Base-by-base conservation (phyloP, 2,329 filamentous ascomycete species). In the Clarireedia homoeocarpa region DNA sequence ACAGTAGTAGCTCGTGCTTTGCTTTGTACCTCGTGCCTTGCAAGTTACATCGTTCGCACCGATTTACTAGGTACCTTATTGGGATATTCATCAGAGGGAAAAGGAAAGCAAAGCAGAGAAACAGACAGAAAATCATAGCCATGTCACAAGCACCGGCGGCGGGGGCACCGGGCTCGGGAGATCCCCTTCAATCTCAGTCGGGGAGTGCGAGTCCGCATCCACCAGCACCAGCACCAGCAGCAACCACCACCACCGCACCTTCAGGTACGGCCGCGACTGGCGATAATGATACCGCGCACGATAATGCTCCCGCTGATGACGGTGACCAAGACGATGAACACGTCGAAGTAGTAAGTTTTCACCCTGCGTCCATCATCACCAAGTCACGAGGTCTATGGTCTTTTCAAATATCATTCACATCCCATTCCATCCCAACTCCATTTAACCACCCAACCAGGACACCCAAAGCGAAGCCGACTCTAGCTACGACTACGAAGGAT, bases 381-480 rank as follows among this genome's bases (percentile, higher is more conserved):
- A 17, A 44, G 20, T 44, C 40, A 44, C 40, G 40, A 44, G 40
- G 20, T 40, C 38, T 5, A 12, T 5, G 9, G 17, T 20, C n/a
- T 44, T 23, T 9, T 4, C n/a, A 44, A 23, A 39, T 20, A 10
- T 34, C 20, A 46, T 27, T 24, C 30, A 40, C 10, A 34, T 10
- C 12, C 20, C 30, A 23, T 44, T 12, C 20, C 23, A 54, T 30
- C 39, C 52, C 30, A 24, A 53, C 17, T n/a, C 40, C 39, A 40
- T 6, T 6, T 15, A 44, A 20, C 17, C 10, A 23, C 23, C 17
- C 30, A 14, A 20, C 4, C 15, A 55, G 53, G 53, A 55, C 20
- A 55, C 36, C 3, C 53, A 55, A 17, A 50, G 46, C 26, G 53
- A 55, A 6, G 53, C 17, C 6, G 53, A 55, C 45, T 50, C 46